Evolutionary conservation across 2,329 filamentous ascomycete species (phyloP).

Genomic region (Neopestalotiopsis sp.): DNA sequence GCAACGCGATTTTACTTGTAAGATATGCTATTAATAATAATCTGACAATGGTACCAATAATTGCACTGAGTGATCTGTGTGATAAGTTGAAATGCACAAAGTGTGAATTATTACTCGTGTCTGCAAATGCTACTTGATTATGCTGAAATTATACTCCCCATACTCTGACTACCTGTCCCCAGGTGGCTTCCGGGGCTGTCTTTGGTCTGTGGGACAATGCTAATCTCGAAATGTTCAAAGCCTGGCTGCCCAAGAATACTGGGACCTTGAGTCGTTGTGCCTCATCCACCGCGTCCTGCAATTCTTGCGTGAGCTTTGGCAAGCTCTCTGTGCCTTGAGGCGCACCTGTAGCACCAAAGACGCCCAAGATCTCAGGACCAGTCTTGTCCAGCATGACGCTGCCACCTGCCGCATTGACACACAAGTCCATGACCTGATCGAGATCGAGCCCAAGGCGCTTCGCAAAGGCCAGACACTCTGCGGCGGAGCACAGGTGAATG

Average conservation of each 20-base stretch:
- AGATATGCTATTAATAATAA: neutral
- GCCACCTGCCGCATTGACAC: constrained; percentile 51
- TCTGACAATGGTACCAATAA: neutral
- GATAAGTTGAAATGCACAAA: neutral
- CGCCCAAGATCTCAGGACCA: constrained; percentile 45
- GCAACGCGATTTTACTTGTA: neutral
- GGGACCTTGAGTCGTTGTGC: constrained; percentile 48
- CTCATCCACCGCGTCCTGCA: constrained; percentile 47
- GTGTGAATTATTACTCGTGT: neutral
- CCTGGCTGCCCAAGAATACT: constrained; percentile 46
- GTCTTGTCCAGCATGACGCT: constrained; percentile 43
- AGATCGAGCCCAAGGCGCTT: constrained; percentile 47
- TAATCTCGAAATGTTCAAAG: constrained; percentile 42
- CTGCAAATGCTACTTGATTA: neutral
- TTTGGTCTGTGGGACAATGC: constrained; percentile 31
- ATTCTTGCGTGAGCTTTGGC: constrained; percentile 33
- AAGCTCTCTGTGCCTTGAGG: constrained; percentile 33
- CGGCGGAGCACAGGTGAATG: constrained; percentile 49
- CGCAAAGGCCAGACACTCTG: constrained; percentile 50
- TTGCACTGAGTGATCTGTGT: neutral
- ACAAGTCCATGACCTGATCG: constrained; percentile 51
- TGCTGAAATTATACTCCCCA: constrained; percentile 29
- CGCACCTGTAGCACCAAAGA: constrained; percentile 34
- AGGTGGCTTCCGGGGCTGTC: constrained; percentile 27
- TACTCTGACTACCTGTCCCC: constrained; percentile 32